Conservation (phyloP, 106 monocot species). For the Dendrobium nobile region DNA sequence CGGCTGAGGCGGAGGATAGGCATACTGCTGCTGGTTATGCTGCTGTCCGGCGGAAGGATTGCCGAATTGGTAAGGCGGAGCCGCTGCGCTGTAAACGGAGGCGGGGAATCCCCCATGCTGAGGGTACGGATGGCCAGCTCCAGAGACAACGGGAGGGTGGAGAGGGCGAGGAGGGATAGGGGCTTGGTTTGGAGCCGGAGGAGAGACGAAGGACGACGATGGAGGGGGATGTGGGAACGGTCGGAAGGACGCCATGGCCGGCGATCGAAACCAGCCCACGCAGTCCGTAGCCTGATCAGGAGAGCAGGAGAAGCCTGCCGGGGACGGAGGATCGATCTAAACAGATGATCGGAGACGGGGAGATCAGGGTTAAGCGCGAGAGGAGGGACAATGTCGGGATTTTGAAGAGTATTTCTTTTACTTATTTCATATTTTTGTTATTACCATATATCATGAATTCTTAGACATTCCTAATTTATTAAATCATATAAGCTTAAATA, state of each 20-base stretch:
- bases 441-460: no score
- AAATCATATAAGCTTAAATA: no score
- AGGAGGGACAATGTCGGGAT: no score
- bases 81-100: slow-evolving; percentile 7
- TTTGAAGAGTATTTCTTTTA: no score
- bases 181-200: slow-evolving; percentile 9
- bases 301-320: neutral
- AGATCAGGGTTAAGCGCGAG: neutral
- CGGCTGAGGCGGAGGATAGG: neutral
- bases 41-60: neutral
- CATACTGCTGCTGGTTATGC: slow-evolving; percentile 13
- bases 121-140: neutral
- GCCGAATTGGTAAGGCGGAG: slow-evolving; percentile 1
- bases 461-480: no score
- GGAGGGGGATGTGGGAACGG: slow-evolving; percentile 25
- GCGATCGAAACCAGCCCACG: neutral
- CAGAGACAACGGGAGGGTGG: neutral
- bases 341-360: neutral
- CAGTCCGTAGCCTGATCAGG: neutral
- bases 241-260: slow-evolving; percentile 38
- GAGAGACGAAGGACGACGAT: slow-evolving; percentile 12
- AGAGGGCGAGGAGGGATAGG: slow-evolving; percentile 1
- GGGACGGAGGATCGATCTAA: neutral
- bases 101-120: slow-evolving; percentile 5
- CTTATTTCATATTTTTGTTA: no score